These are phyloP conservation scores for Phanerochaete carnosa DNA, from an alignment of 768 basidiomycete species.

Conservation along the genomic window DNA sequence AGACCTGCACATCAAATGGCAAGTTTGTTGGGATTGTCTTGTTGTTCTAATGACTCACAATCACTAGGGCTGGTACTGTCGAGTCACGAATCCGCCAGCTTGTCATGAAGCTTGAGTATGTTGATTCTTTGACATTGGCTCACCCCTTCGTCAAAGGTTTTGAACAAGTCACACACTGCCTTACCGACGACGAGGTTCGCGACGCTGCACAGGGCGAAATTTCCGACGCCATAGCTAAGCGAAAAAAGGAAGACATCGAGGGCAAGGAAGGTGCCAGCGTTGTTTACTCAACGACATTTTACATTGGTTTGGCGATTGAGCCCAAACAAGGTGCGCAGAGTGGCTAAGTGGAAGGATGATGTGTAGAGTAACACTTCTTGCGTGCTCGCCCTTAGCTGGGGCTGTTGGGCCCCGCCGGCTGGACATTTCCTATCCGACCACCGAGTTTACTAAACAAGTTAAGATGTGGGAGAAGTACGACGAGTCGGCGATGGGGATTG, in stretches of 20 bases:
- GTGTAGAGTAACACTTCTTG: slow-evolving; percentile 2
- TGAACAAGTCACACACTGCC: slow-evolving; percentile 81
- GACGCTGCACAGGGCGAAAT: slow-evolving; percentile 87
- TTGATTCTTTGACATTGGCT: slow-evolving; percentile 86
- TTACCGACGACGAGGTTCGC: slow-evolving; percentile 83
- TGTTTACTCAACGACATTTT: slow-evolving; percentile 97
- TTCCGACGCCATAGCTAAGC: slow-evolving; percentile 63
- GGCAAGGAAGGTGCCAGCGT: slow-evolving; percentile 70
- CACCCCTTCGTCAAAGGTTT: slow-evolving; percentile 97
- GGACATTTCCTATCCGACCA: slow-evolving; percentile 96
- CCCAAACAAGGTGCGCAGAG: slow-evolving; percentile 76
- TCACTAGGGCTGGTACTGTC: slow-evolving; percentile 85
- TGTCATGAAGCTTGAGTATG: slow-evolving; percentile 96
- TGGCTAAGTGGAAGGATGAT: not conserved
- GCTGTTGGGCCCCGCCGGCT: slow-evolving; percentile 75
- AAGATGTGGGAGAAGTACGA: slow-evolving; percentile 97
- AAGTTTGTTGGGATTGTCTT: slow-evolving; percentile 21
- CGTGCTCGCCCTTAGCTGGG: slow-evolving; percentile 60
- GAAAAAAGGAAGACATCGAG: slow-evolving; percentile 77
- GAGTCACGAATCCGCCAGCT: slow-evolving; percentile 95
- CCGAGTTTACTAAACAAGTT: slow-evolving; percentile 90
- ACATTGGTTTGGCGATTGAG: slow-evolving; percentile 91
- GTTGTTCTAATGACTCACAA: not conserved
- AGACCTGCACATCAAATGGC: slow-evolving; percentile 95
- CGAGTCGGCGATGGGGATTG: slow-evolving; percentile 88